Evolutionary conservation across 148 eudicot genomes (phyloP), one percentile per base, ranked within the genome.

Genomic region (Vaccinium corymbosum): DNA sequence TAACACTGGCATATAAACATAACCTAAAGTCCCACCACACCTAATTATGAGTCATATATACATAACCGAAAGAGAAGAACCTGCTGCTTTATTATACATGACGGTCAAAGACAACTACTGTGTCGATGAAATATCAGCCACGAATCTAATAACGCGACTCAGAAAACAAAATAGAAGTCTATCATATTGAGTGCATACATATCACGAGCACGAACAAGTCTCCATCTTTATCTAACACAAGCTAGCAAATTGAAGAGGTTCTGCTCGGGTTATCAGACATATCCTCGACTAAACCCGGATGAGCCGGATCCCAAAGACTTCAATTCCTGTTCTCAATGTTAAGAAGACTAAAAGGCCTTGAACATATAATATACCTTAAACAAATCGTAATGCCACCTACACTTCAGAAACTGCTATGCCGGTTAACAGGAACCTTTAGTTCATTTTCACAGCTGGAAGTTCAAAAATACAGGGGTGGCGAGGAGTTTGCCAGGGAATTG

Each of bases 391-490:
- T 17, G 15, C 15, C 56, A n/a, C 79, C 56, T 48, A 50, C 29
- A 20, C n/a, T 12, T 48, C 29, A 75, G 53, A 46, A 25, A 48
- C 25, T n/a, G 27, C 80, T 25, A 32, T 25, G 13, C 10, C 2
- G 55, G 35, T 10, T 51, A 51, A 77, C 80, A 48, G 53, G 78
- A 59, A 75, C 78, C 53, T 75, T 75, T 75, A 14, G 29, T 29
- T 57, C 80, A 77, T 77, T 53, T 77, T 77, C 80, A 51, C 10
- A 12, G 80, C 38, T 22, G 80, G 80, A 77, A 77, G 59, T 50
- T 51, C 32, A 50, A 51, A 77, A 77, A n/a, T 50, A 10, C 29
- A 81, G n/a, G 27, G 83, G 42, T 22, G 11, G n/a, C 27, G 59
- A 70, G 35, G 56, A 12, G 10, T 51, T 35, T 68, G 50, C 66